Conservation (phyloP, 176 grass and related monocot genomes). For the Cymbopogon citratus region DNA sequence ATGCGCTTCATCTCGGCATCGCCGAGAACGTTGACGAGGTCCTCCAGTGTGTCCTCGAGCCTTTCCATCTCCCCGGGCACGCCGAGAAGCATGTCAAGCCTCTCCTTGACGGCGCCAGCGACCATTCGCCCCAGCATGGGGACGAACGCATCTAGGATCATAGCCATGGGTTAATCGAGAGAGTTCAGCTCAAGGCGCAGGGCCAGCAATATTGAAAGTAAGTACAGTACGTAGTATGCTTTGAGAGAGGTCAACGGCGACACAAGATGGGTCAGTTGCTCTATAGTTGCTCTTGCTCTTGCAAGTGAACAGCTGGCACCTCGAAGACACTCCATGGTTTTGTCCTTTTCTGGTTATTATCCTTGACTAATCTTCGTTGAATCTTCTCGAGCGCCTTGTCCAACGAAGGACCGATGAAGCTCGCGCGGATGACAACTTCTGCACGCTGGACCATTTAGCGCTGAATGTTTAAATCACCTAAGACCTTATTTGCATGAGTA, state of each 20-base stretch:
- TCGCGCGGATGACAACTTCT: neutral
- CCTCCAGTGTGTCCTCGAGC: constrained; percentile 14
- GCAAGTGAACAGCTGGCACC: neutral
- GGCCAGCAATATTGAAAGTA: neutral
- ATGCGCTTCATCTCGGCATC: constrained; percentile 39
- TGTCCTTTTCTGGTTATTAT: neutral
- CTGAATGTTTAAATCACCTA: neutral
- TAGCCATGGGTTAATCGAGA: neutral
- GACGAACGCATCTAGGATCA: constrained; percentile 27
- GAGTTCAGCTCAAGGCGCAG: neutral
- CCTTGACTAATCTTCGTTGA: neutral
- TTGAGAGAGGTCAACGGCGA: neutral
- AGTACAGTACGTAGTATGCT: neutral
- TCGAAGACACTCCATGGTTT: neutral
- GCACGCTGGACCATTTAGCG: neutral
- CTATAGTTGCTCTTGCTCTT: neutral
- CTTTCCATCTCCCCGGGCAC: constrained; percentile 32
- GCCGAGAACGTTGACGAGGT: constrained; percentile 10
- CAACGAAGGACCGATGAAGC: neutral
- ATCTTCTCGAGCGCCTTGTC: neutral
- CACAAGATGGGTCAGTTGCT: neutral
- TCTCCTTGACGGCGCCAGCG: constrained; percentile 7
- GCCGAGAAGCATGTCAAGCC: constrained; percentile 32
- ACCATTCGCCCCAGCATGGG: constrained; percentile 10
- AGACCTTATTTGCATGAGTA: too few species aligned